Percentiles rank a stretch among this genome's conserved stretches.
Evolutionary conservation across 2,329 filamentous ascomycete species (phyloP).

Genomic region (Stachybotrys chartarum): DNA sequence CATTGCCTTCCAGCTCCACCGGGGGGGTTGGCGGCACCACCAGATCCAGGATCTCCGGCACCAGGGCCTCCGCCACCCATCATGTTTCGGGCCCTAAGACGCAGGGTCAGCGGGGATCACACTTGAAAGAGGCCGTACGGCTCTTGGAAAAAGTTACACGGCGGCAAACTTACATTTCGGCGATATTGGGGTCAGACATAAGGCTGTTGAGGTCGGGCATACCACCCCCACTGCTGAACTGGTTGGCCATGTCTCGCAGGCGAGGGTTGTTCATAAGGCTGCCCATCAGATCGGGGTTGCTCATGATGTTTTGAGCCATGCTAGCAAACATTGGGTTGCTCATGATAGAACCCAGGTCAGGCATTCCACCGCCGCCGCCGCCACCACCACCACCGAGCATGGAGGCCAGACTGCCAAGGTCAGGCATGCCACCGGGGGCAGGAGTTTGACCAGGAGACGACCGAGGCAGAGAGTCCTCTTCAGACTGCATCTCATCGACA

Average conservation of each 20-base stretch:
- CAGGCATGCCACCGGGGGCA: conserved; percentile 60
- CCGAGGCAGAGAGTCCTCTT: conserved; percentile 30
- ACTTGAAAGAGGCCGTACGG: too few species aligned
- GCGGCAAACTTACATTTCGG: conserved; percentile 70
- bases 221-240: conserved; percentile 68
- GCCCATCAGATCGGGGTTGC: conserved; percentile 85
- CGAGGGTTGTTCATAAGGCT: conserved; percentile 93
- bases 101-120: background rate
- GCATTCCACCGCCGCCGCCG: conserved; percentile 71
- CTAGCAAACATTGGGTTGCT: conserved; percentile 96
- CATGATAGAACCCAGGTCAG: conserved; percentile 82
- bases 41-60: conserved; percentile 12
- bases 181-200: conserved; percentile 89
- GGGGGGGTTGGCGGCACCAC: conserved; percentile 13
- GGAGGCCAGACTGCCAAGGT: conserved; percentile 61
- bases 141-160: too few species aligned
- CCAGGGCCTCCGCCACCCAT: conserved; percentile 31
- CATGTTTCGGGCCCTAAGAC: conserved; percentile 35
- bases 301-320: conserved; percentile 98
- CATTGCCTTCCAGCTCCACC: conserved; percentile 16
- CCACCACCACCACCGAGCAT: conserved; percentile 58
- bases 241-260: conserved; percentile 78
- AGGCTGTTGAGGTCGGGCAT: conserved; percentile 81
- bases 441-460: conserved; percentile 42
- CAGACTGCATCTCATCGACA: conserved; percentile 68